Conservation (phyloP, 176 grass and related monocot genomes). For the Urochloa ruziziensis region DNA sequence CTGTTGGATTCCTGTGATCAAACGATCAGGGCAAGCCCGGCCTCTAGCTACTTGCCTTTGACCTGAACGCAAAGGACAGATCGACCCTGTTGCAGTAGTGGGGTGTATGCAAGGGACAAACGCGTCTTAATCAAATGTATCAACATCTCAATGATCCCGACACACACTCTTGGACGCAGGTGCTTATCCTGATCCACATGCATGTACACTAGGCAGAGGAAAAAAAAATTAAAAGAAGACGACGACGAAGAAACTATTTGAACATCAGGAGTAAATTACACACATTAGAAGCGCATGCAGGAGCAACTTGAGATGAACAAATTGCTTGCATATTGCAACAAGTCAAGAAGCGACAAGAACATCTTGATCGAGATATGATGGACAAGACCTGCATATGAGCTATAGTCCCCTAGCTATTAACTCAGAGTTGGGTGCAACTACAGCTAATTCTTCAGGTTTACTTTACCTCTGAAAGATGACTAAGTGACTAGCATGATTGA, state of each 20-base stretch:
- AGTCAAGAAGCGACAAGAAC: slow-evolving; percentile 30
- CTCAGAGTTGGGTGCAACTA: slow-evolving; percentile 23
- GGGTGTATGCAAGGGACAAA: background rate
- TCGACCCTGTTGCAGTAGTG: background rate
- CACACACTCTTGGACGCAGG: background rate
- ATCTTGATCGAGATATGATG: slow-evolving; percentile 31
- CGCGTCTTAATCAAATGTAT: background rate
- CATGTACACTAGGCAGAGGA: background rate
- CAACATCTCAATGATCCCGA: background rate
- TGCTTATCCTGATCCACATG: background rate
- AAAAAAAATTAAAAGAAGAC: background rate
- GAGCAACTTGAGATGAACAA: background rate
- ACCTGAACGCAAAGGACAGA: background rate
- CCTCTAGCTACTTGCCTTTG: background rate
- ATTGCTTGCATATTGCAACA: background rate
- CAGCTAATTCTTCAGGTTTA: slow-evolving; percentile 32
- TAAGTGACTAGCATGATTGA: background rate
- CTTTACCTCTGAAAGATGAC: slow-evolving; percentile 24
- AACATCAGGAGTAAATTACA: background rate
- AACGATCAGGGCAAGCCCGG: background rate
- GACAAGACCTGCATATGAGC: background rate
- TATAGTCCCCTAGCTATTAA: background rate
- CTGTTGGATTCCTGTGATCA: background rate
- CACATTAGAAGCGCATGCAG: background rate
- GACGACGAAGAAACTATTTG: background rate